A percentile compares a stretch with the other conserved stretches of the same genome.
phyloP scores from a whole-genome alignment of 352 stramenopile genomes.

The Phytophthora macrochlamydospora region DNA sequence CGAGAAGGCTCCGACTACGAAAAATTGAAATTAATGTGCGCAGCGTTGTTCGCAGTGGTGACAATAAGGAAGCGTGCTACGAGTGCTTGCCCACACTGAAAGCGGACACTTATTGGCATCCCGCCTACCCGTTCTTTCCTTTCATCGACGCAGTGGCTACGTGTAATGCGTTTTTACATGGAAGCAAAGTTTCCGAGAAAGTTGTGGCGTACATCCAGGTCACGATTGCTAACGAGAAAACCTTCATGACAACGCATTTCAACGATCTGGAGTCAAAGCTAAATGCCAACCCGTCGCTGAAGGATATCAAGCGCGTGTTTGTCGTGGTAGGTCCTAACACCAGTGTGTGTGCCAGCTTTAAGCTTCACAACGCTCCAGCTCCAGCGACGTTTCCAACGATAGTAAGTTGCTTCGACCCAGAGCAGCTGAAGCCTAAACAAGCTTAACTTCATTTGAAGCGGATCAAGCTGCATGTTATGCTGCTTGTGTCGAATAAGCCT shows the following conservation, averaged over 20 bases:
- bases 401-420: constrained; percentile 18
- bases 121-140: constrained; percentile 22
- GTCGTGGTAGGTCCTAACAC: constrained; percentile 17
- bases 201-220: constrained; percentile 21
- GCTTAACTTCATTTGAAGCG: no score
- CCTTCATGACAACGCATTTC: constrained; percentile 10
- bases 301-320: constrained; percentile 19
- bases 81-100: constrained; percentile 6
- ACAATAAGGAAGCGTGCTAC: constrained; percentile 17
- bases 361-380: constrained; percentile 8
- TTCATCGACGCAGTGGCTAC: constrained; percentile 22
- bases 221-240: constrained; percentile 13
- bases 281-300: constrained; percentile 11
- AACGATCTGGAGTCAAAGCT: constrained; percentile 15
- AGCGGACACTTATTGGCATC: constrained; percentile 20
- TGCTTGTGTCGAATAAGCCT: no score
- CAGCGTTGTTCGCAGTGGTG: not conserved
- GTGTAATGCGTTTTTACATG: constrained; percentile 14
- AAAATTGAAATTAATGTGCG: constrained; percentile 14
- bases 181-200: constrained; percentile 11
- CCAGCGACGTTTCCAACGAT: constrained; percentile 10
- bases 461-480: no score
- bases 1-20: constrained; percentile 22
- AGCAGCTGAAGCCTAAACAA: constrained; percentile 11
- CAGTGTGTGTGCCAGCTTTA: constrained; percentile 15